Evolutionary conservation across 1,284 basidiomycete species (phyloP), one percentile per base, ranked within the genome.

Genomic region (Pterula multifida): DNA sequence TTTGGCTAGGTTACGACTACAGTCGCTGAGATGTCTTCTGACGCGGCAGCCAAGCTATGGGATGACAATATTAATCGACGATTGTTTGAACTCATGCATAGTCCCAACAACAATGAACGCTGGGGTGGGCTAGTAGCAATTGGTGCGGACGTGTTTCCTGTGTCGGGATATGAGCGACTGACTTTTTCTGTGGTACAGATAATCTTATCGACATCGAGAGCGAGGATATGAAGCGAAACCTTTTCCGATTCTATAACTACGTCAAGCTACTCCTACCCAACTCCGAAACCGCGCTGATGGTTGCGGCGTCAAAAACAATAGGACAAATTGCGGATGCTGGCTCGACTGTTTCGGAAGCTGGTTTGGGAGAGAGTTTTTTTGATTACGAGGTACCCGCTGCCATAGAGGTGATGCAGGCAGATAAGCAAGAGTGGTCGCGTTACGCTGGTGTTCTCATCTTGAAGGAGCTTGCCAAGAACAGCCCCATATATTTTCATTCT

Each of bases 221-320:
- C 32, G 86, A 86, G 61, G 84, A 87, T 61, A 79, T 81, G 35
- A 83, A 81, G 57, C 71, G 78, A 35, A 85, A 85, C 54, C 76
- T 90, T 35, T 92, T 86, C 65, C 79, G 90, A 35, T 87, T 92
- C 66, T 93, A 88, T 72, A 91, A 92, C 68, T 93, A 92, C 68
- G 85, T 91, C 66, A 90, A 90, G 61, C 78, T 84, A 45, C 77
- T 91, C 22, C 74, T 92, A 17, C 90, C 89, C 3, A 86, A 87
- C 61, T 75, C 78, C 55, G 90, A 93, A 63, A 77, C 87, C 58
- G 85, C 83, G 62, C 84, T 93, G 59, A 93, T 92, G 90, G 73
- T 91, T 46, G 81, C 86, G 1, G 90, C 89, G 1, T 90, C 90
- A 21, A 90, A 89, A 61, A 88, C 85, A 1, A 74, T 91, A 21